phyloP scores from a whole-genome alignment of 352 stramenopile species.

The Nothophytophthora sp. region DNA sequence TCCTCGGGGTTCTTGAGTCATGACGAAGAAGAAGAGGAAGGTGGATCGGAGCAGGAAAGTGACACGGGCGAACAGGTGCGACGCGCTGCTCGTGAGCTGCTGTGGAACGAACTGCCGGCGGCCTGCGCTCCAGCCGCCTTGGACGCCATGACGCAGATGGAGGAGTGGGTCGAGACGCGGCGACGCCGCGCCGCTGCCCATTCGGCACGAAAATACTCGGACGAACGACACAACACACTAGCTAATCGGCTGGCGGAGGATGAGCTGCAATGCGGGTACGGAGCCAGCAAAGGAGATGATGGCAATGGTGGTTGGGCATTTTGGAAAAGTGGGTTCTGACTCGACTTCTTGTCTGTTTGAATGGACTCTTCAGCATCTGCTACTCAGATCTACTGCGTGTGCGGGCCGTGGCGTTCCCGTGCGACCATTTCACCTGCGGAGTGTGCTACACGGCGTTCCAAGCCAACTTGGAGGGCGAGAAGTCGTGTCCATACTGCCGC shows the following conservation, averaged over 20 bases:
- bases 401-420: conserved; percentile 56
- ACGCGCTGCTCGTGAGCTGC: conserved; percentile 28
- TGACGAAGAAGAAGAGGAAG: conserved; percentile 13
- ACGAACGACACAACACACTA: conserved; percentile 48
- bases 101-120: conserved; percentile 44
- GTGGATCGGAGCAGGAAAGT: conserved; percentile 1
- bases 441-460: conserved; percentile 60
- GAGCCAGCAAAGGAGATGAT: not conserved
- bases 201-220: conserved; percentile 46
- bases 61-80: conserved; percentile 23
- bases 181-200: conserved; percentile 25
- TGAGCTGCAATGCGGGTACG: conserved; percentile 62
- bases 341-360: not conserved
- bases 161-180: conserved; percentile 53
- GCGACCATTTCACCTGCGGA: conserved; percentile 64
- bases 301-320: not conserved
- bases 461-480: conserved; percentile 45
- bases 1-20: conserved; percentile 1
- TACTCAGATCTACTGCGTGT: conserved; percentile 64
- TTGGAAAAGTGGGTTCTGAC: not conserved
- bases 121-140: conserved; percentile 29
- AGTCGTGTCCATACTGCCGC: conserved; percentile 71
- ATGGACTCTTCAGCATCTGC: conserved; percentile 43
- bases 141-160: conserved; percentile 39
- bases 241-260: conserved; percentile 58